Conservation (phyloP, 257 asterid genomes). For the Jaltomata sinuosa region DNA sequence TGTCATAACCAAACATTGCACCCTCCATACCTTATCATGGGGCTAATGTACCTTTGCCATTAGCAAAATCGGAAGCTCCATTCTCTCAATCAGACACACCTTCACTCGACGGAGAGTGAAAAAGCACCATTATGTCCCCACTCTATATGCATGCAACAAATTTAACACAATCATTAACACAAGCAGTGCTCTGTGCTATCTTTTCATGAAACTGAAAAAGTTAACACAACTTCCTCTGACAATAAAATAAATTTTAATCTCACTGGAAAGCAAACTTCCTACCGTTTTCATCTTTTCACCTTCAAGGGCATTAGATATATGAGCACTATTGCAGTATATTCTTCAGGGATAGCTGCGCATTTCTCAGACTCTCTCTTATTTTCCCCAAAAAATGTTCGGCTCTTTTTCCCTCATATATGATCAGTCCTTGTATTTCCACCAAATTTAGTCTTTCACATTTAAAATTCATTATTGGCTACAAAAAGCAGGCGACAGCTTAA, state of each 20-base stretch:
- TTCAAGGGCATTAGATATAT: neutral
- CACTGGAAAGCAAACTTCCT: neutral
- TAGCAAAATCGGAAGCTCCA: neutral
- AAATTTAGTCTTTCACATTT: neutral
- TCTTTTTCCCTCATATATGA: neutral
- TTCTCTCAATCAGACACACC: neutral
- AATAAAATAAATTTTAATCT: neutral
- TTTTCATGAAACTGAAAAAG: neutral
- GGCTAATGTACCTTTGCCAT: neutral
- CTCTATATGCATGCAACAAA: neutral
- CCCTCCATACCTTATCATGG: neutral
- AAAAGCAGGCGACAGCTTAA: neutral
- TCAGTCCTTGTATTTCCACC: neutral
- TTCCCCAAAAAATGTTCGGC: neutral
- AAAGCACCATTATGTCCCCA: neutral
- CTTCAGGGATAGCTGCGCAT: neutral
- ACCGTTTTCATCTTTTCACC: neutral
- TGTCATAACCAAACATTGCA: neutral
- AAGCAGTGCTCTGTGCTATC: neutral
- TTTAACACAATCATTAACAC: neutral
- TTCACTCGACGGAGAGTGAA: neutral
- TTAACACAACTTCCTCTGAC: neutral
- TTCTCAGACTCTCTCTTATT: neutral
- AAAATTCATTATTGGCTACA: neutral
- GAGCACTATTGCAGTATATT: neutral